Evolutionary conservation across 768 basidiomycete genomes (phyloP).

Genomic region (Paxillus ammoniavirescens): DNA sequence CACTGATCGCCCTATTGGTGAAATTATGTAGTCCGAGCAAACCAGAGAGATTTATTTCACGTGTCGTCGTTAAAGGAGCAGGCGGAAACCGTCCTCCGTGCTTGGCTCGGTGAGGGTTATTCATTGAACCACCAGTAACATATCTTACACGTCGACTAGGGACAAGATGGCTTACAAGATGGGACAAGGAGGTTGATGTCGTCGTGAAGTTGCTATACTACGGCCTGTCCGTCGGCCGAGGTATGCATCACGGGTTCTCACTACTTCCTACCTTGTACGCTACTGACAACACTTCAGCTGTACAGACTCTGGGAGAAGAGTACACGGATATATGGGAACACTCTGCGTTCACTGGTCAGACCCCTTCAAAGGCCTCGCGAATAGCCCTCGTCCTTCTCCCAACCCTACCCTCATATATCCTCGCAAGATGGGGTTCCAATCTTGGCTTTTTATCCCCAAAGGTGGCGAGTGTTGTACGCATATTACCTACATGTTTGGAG

Average conservation of each 20-base stretch:
- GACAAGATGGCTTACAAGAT: conserved; percentile 73
- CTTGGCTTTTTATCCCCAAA: conserved; percentile 33
- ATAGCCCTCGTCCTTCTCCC: conserved; percentile 62
- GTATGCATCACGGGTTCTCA: conserved; percentile 37
- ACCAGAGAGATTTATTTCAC: conserved; percentile 81
- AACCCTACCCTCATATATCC: conserved; percentile 60
- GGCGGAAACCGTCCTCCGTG: conserved; percentile 66
- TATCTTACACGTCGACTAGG: conserved; percentile 43
- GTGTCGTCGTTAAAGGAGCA: conserved; percentile 74
- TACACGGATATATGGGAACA: conserved; percentile 85
- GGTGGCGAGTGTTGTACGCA: conserved; percentile 30
- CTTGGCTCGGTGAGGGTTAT: conserved; percentile 65
- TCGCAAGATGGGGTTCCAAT: conserved; percentile 48
- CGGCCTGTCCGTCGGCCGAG: conserved; percentile 71
- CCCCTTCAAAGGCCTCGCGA: conserved; percentile 47
- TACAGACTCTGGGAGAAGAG: conserved; percentile 87
- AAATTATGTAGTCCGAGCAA: conserved; percentile 64
- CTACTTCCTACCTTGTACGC: neutral
- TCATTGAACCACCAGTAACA: neutral
- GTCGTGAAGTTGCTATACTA: conserved; percentile 68
- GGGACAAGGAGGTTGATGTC: conserved; percentile 80
- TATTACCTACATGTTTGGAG: conserved; percentile 53
- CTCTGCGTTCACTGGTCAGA: conserved; percentile 37
- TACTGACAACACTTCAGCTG: conserved; percentile 43
- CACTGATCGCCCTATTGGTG: conserved; percentile 5